Percentiles rank a stretch among this genome's conserved stretches.
These are phyloP conservation scores for Yarrowia galli DNA, from an alignment of 1,139 yeast genomes.

Conservation along the genomic window DNA sequence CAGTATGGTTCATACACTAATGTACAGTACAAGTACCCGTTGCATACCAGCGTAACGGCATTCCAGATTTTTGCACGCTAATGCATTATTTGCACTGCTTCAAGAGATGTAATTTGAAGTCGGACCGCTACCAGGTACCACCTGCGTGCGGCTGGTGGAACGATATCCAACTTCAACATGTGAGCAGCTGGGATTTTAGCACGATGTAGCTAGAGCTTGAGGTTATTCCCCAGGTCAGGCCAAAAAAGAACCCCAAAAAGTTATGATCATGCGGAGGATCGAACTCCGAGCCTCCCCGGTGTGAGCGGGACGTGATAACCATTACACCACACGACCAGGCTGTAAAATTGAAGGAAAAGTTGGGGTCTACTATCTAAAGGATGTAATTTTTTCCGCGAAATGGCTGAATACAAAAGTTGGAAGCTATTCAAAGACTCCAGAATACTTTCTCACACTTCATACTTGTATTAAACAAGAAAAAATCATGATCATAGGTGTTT, in stretches of 20 bases:
- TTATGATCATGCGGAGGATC: slow-evolving; percentile 36
- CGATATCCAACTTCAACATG: neutral
- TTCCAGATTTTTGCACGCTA: neutral
- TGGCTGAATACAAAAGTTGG: no score
- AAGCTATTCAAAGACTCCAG: no score
- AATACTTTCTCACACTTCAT: no score
- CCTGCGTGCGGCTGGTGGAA: slow-evolving; percentile 10
- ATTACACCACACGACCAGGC: slow-evolving; percentile 37
- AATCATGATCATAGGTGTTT: no score
- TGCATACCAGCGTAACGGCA: neutral
- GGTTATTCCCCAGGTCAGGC: neutral
- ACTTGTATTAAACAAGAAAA: no score
- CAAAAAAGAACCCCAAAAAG: neutral
- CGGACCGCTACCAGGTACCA: neutral
- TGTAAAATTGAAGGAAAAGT: neutral
- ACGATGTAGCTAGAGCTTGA: neutral
- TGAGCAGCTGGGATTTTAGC: neutral
- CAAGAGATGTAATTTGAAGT: neutral
- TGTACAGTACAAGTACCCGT: neutral
- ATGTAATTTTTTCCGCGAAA: neutral
- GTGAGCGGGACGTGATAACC: slow-evolving; percentile 40
- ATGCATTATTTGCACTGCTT: neutral
- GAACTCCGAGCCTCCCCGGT: slow-evolving; percentile 39
- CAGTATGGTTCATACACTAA: neutral
- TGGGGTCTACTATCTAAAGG: neutral